Evolutionary conservation across 257 asterid species (phyloP).

Genomic region (Solanum gracilifrons): DNA sequence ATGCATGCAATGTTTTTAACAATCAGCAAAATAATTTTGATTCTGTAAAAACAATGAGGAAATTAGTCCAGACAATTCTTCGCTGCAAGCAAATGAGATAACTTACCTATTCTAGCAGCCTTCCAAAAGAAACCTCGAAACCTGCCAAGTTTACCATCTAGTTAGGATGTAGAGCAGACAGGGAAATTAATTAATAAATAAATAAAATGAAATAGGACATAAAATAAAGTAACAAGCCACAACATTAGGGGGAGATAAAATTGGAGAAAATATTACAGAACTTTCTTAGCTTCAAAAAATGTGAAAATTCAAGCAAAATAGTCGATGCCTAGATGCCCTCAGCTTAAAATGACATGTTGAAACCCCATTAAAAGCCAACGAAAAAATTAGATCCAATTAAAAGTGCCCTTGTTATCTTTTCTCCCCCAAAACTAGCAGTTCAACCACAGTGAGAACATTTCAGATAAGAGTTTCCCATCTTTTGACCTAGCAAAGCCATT

Average conservation of each 20-base stretch:
- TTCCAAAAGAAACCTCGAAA: slow-evolving; percentile 53
- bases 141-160: slow-evolving; percentile 14
- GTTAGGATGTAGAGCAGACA: not conserved
- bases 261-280: not conserved
- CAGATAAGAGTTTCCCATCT: not conserved
- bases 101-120: slow-evolving; percentile 47
- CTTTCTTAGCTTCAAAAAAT: not conserved
- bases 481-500: not conserved
- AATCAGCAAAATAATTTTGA: not conserved
- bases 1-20: not conserved
- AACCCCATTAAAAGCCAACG: not conserved
- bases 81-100: not conserved
- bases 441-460: not conserved
- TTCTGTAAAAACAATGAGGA: not conserved
- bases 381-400: not conserved
- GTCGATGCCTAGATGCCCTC: not conserved
- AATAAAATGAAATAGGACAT: not conserved
- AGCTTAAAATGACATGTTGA: not conserved
- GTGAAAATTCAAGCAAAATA: not conserved
- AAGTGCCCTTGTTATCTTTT: not conserved
- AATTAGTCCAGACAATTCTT: not conserved
- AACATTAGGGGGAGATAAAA: not conserved
- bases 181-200: not conserved
- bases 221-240: not conserved
- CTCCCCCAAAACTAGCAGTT: not conserved